Conservation (phyloP, 2,329 filamentous ascomycete species). For the Aspergillus transmontanensis region DNA sequence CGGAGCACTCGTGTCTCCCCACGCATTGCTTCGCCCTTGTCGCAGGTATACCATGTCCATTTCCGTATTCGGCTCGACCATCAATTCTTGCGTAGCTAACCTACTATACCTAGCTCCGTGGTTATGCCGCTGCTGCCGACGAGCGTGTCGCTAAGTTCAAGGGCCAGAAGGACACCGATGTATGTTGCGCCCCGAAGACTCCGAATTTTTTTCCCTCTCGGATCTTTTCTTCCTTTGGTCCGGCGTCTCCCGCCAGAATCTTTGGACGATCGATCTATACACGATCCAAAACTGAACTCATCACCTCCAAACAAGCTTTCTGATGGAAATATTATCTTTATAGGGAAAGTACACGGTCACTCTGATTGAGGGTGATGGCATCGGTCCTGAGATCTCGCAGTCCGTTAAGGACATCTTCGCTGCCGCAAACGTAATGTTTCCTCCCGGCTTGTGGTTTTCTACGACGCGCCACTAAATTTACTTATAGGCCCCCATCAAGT, state of each 20-base stretch:
- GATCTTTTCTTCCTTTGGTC: slow-evolving; percentile 26
- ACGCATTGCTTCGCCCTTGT: slow-evolving; percentile 51
- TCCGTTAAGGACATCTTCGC: slow-evolving; percentile 99
- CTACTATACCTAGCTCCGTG: slow-evolving; percentile 56
- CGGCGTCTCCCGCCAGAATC: slow-evolving; percentile 27
- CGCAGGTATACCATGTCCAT: slow-evolving; percentile 57
- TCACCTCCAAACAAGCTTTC: background rate
- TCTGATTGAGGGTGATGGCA: slow-evolving; percentile 98
- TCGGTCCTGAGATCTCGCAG: slow-evolving; percentile 95
- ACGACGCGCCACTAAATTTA: slow-evolving; percentile 31
- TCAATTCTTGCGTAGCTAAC: slow-evolving; percentile 24
- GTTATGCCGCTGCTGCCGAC: slow-evolving; percentile 56
- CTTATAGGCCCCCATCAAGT: slow-evolving; percentile 80
- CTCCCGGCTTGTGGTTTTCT: slow-evolving; percentile 1
- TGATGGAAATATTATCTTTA: slow-evolving; percentile 18
- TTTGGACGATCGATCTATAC: slow-evolving; percentile 7
- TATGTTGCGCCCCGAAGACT: slow-evolving; percentile 53
- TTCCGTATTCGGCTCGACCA: slow-evolving; percentile 9
- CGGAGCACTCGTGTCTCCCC: slow-evolving; percentile 60
- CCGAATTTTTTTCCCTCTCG: slow-evolving; percentile 17
- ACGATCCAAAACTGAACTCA: background rate
- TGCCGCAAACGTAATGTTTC: slow-evolving; percentile 74
- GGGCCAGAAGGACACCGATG: slow-evolving; percentile 83
- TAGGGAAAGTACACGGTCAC: slow-evolving; percentile 95
- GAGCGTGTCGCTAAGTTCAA: slow-evolving; percentile 90